Evolutionary conservation across 371 early-diverging fungal genomes (phyloP).

Genomic region (Mucor mucedo): DNA sequence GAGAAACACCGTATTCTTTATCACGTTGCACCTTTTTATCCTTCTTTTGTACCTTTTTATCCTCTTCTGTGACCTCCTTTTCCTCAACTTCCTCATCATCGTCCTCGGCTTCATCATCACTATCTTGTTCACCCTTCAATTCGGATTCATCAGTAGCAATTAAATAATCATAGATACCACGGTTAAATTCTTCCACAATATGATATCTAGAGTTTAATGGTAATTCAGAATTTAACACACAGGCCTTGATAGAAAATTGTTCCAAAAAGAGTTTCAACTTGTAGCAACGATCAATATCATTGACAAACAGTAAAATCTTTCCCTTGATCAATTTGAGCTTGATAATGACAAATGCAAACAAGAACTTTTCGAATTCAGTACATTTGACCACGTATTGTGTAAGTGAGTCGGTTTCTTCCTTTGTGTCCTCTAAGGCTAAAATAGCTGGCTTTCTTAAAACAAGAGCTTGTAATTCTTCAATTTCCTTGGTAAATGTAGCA

Average conservation of each 20-base stretch:
- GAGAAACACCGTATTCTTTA: slow-evolving; percentile 93
- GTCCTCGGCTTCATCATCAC: slow-evolving; percentile 56
- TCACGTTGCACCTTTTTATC: slow-evolving; percentile 61
- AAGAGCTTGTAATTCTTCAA: slow-evolving; percentile 82
- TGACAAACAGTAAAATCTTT: slow-evolving; percentile 93
- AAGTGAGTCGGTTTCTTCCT: slow-evolving; percentile 64
- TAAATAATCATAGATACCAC: slow-evolving; percentile 94
- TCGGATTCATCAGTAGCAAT: slow-evolving; percentile 94
- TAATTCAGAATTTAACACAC: slow-evolving; percentile 93
- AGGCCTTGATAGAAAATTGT: slow-evolving; percentile 90
- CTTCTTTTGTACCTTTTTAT: slow-evolving; percentile 31
- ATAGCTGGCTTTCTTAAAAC: slow-evolving; percentile 85
- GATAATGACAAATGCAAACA: slow-evolving; percentile 87
- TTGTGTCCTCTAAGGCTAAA: slow-evolving; percentile 82
- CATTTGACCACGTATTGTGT: slow-evolving; percentile 82
- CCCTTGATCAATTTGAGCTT: slow-evolving; percentile 89
- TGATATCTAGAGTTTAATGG: slow-evolving; percentile 92
- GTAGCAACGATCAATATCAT: slow-evolving; percentile 92
- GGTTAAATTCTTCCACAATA: slow-evolving; percentile 96
- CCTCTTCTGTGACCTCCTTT: slow-evolving; percentile 23
- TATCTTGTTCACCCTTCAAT: slow-evolving; percentile 73
- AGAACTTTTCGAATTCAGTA: slow-evolving; percentile 86
- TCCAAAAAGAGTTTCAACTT: slow-evolving; percentile 92
- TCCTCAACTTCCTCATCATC: slow-evolving; percentile 40
- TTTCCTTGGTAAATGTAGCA: slow-evolving; percentile 86